Conservation (phyloP, 1,139 yeast species). For the Suhomyces kunorum region DNA sequence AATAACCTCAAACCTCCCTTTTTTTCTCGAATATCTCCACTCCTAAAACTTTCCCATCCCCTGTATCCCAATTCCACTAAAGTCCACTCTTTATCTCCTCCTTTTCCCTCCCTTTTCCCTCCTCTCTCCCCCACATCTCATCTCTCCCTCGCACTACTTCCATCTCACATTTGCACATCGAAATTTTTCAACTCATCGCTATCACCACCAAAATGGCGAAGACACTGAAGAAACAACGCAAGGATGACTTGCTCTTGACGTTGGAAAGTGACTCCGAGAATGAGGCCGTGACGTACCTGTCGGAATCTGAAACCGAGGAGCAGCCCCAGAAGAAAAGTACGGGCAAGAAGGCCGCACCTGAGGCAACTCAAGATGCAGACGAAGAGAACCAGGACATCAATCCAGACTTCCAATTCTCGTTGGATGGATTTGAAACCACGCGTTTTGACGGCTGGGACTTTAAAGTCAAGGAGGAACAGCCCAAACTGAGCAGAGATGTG, state of each 20-base stretch:
- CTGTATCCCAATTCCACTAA: not conserved
- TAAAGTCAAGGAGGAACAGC: constrained; percentile 46
- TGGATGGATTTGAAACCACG: constrained; percentile 56
- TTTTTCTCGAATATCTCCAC: no score
- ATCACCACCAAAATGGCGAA: constrained; percentile 18
- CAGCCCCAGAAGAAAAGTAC: constrained; percentile 6
- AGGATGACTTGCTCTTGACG: constrained; percentile 34
- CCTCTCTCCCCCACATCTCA: constrained; percentile 1
- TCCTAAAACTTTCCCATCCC: no score
- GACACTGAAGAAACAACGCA: constrained; percentile 16
- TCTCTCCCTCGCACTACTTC: constrained; percentile 5
- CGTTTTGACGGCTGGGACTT: constrained; percentile 84
- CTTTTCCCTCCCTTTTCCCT: not conserved
- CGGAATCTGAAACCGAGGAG: constrained; percentile 24
- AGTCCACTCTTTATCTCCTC: not conserved
- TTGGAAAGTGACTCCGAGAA: constrained; percentile 68
- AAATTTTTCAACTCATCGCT: constrained; percentile 11
- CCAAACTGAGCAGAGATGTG: constrained; percentile 55
- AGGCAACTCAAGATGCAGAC: not conserved
- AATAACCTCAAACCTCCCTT: no score
- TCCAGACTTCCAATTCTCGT: constrained; percentile 68
- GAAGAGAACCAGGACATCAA: constrained; percentile 56
- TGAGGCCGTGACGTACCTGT: constrained; percentile 16
- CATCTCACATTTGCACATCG: constrained; percentile 1
- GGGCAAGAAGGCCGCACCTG: constrained; percentile 29